phyloP scores from a whole-genome alignment of 2,329 filamentous ascomycete species.

The Didymella exigua region DNA sequence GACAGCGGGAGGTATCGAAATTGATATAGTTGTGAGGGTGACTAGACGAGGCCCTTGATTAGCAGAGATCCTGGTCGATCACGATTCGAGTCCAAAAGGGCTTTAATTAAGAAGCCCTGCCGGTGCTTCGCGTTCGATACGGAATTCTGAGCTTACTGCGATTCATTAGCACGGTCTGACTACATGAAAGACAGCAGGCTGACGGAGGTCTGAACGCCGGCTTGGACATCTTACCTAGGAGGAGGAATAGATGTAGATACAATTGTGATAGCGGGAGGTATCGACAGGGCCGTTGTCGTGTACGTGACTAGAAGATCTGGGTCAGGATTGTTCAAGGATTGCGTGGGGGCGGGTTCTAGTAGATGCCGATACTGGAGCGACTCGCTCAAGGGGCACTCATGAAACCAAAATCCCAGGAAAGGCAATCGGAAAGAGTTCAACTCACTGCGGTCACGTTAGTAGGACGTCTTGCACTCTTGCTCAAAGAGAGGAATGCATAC shows the following conservation, averaged over 20 bases:
- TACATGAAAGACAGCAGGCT: too few species aligned
- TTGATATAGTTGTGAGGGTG: neutral
- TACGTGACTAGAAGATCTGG: neutral
- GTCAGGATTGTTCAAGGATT: neutral
- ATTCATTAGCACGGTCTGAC: neutral
- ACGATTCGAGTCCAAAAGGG: neutral
- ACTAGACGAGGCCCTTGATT: neutral
- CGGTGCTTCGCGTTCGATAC: neutral
- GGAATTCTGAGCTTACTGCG: neutral
- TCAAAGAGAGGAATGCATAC: neutral
- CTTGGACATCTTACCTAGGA: neutral
- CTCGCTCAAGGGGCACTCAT: neutral
- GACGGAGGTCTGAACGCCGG: neutral
- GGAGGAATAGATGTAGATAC: neutral
- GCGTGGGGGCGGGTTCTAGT: neutral
- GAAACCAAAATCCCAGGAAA: neutral
- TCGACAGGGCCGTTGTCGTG: neutral
- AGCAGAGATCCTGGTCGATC: neutral
- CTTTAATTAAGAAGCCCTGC: too few species aligned
- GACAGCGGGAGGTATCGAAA: neutral
- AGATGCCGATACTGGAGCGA: too few species aligned
- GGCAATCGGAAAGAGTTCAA: neutral
- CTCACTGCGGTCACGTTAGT: neutral
- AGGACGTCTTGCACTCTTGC: neutral
- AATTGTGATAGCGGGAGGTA: neutral